Conservation (phyloP, 345 rosid species). For the Microthlaspi erraticum region DNA sequence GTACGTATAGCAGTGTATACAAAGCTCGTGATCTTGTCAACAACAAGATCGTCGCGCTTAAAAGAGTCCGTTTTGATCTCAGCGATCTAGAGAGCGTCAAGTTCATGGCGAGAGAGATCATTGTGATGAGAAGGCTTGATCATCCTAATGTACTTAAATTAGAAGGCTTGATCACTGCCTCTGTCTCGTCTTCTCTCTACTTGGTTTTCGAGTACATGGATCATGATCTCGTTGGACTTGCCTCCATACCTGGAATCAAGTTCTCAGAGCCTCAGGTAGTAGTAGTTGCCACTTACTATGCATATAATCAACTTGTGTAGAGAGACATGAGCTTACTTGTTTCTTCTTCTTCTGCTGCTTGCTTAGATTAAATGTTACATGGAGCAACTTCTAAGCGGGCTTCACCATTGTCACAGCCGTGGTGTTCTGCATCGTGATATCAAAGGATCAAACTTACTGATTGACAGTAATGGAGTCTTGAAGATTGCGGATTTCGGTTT, state of each 20-base stretch:
- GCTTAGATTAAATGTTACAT: slow-evolving; percentile 91
- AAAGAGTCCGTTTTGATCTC: slow-evolving; percentile 83
- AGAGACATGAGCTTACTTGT: neutral
- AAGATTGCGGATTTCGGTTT: slow-evolving; percentile 98
- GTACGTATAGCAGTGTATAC: slow-evolving; percentile 93
- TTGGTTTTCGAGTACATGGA: slow-evolving; percentile 98
- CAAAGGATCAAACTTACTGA: slow-evolving; percentile 95
- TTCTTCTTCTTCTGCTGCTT: slow-evolving; percentile 1
- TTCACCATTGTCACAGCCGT: slow-evolving; percentile 86
- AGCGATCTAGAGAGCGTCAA: slow-evolving; percentile 81
- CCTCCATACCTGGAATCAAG: slow-evolving; percentile 79
- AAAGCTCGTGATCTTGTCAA: slow-evolving; percentile 75
- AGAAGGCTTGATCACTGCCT: slow-evolving; percentile 91
- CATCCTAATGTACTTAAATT: slow-evolving; percentile 92
- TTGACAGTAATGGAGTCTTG: slow-evolving; percentile 76
- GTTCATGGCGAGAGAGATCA: slow-evolving; percentile 95
- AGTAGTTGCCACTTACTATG: slow-evolving; percentile 4
- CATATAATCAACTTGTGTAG: neutral
- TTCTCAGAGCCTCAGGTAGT: slow-evolving; percentile 92
- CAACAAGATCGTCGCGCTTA: slow-evolving; percentile 80
- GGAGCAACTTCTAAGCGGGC: slow-evolving; percentile 93
- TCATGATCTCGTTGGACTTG: slow-evolving; percentile 94
- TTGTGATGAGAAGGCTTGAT: slow-evolving; percentile 79
- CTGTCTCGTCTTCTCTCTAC: slow-evolving; percentile 72
- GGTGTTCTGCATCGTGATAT: slow-evolving; percentile 93